These are phyloP conservation scores for Russula dissimulans DNA, from an alignment of 768 basidiomycete genomes.

Conservation along the genomic window DNA sequence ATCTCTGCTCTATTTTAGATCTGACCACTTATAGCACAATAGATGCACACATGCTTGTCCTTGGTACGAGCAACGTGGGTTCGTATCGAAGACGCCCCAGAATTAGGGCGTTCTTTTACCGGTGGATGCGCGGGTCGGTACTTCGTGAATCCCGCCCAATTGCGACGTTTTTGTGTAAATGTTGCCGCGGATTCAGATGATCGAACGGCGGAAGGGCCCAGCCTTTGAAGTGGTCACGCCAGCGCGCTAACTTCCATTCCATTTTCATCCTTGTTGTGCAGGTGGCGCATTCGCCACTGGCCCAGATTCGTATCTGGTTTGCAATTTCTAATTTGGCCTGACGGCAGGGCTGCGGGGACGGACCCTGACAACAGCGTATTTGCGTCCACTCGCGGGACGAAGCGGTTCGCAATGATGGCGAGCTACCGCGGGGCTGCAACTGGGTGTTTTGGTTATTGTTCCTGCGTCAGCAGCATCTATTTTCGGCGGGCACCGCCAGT, in stretches of 20 bases:
- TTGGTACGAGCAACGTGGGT: background rate
- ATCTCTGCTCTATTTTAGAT: slow-evolving; percentile 11
- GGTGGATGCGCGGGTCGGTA: background rate
- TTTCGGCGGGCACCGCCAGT: background rate
- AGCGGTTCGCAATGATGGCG: background rate
- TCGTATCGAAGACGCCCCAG: background rate
- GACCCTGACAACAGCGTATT: background rate
- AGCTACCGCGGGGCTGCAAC: background rate
- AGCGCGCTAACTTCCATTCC: background rate
- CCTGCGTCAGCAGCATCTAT: background rate
- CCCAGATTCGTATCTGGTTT: slow-evolving; percentile 3
- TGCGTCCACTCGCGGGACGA: background rate
- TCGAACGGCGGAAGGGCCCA: background rate
- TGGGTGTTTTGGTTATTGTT: background rate
- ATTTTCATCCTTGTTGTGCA: background rate
- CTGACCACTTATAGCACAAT: slow-evolving; percentile 12
- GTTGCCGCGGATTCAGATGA: slow-evolving; percentile 2
- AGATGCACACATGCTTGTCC: slow-evolving; percentile 6
- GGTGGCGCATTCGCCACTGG: background rate
- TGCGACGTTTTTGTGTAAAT: background rate
- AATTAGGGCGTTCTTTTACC: background rate
- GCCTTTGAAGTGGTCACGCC: background rate
- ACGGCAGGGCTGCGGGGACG: background rate
- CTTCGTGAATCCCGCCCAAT: background rate
- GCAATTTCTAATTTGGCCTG: background rate